phyloP scores from a whole-genome alignment of 2,329 filamentous ascomycete genomes.

The Fusarium fujikuroi region DNA sequence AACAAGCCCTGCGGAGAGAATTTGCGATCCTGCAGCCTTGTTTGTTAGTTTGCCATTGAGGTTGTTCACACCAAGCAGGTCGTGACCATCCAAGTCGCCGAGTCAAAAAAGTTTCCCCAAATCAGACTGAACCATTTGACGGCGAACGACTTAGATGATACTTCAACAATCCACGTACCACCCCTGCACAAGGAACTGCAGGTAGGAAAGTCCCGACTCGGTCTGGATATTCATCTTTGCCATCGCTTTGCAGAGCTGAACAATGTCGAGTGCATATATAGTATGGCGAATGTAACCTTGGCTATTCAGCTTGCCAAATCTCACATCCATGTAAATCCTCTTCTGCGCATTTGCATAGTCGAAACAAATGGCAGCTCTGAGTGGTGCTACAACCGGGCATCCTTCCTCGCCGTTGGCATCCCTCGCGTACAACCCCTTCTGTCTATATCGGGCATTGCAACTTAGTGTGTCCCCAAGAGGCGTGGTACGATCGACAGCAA shows the following conservation, averaged over 20 bases:
- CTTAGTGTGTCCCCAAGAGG: slow-evolving; percentile 20
- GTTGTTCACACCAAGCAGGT: slow-evolving; percentile 25
- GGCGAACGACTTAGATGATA: slow-evolving; percentile 6
- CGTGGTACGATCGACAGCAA: slow-evolving; percentile 36
- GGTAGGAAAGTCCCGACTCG: slow-evolving; percentile 14
- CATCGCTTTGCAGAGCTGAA: slow-evolving; percentile 5
- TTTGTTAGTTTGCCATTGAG: slow-evolving; percentile 9
- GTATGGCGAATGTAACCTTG: slow-evolving; percentile 27
- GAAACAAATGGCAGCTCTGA: slow-evolving; percentile 23
- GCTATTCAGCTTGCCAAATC: slow-evolving; percentile 15
- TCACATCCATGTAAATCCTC: neutral
- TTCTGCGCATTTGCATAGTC: neutral
- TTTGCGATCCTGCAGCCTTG: slow-evolving; percentile 29
- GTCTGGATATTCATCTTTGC: slow-evolving; percentile 10
- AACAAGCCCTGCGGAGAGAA: slow-evolving; percentile 7
- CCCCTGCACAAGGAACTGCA: slow-evolving; percentile 16
- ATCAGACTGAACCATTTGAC: slow-evolving; percentile 20
- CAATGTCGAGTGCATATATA: slow-evolving; percentile 12
- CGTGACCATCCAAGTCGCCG: slow-evolving; percentile 13
- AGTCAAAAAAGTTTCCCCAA: slow-evolving; percentile 16
- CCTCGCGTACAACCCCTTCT: slow-evolving; percentile 24
- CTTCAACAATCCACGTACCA: slow-evolving; percentile 12
- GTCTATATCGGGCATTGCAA: slow-evolving; percentile 30
- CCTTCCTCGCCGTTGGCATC: slow-evolving; percentile 23
- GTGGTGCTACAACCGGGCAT: slow-evolving; percentile 21